A percentile compares a stretch with the other conserved stretches of the same genome.
Evolutionary conservation across 1,284 basidiomycete genomes (phyloP).

Genomic region (Thelephora terrestris): DNA sequence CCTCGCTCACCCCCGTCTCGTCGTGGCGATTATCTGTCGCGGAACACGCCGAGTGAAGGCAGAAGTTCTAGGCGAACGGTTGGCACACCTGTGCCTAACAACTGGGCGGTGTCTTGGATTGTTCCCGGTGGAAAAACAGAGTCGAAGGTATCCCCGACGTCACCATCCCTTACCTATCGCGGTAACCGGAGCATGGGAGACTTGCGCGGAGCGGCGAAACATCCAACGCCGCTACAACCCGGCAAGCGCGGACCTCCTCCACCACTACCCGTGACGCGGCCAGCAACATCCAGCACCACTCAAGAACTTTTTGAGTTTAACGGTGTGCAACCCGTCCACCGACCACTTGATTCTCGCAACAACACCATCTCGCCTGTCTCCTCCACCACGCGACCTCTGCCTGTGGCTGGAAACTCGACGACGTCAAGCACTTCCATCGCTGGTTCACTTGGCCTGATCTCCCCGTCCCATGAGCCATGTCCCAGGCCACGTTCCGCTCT

Average conservation of each 20-base stretch:
- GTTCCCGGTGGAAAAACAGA: slow-evolving; percentile 25
- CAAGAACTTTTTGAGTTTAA: neutral
- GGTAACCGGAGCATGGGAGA: slow-evolving; percentile 51
- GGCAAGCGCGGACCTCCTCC: slow-evolving; percentile 13
- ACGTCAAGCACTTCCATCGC: slow-evolving; percentile 18
- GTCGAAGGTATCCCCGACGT: slow-evolving; percentile 11
- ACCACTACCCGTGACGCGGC: slow-evolving; percentile 14
- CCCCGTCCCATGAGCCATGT: slow-evolving; percentile 37
- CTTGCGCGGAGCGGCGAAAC: slow-evolving; percentile 29
- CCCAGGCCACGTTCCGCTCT: slow-evolving; percentile 50
- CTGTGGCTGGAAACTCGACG: slow-evolving; percentile 6
- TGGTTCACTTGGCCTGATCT: slow-evolving; percentile 13
- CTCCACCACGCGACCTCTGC: neutral
- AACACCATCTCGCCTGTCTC: slow-evolving; percentile 10
- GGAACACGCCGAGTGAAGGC: slow-evolving; percentile 16
- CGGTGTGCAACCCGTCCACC: slow-evolving; percentile 9
- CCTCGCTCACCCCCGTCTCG: slow-evolving; percentile 10
- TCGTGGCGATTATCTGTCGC: slow-evolving; percentile 18
- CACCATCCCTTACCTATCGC: slow-evolving; percentile 12
- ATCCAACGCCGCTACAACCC: slow-evolving; percentile 29
- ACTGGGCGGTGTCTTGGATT: slow-evolving; percentile 41
- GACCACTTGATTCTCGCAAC: slow-evolving; percentile 29
- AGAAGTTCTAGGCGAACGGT: slow-evolving; percentile 11
- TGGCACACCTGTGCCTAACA: slow-evolving; percentile 31
- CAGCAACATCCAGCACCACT: slow-evolving; percentile 10